A percentile compares a stretch with the other conserved stretches of the same genome.
Evolutionary conservation across 495 filamentous ascomycete genomes (phyloP).

Genomic region (Podospora sp.): DNA sequence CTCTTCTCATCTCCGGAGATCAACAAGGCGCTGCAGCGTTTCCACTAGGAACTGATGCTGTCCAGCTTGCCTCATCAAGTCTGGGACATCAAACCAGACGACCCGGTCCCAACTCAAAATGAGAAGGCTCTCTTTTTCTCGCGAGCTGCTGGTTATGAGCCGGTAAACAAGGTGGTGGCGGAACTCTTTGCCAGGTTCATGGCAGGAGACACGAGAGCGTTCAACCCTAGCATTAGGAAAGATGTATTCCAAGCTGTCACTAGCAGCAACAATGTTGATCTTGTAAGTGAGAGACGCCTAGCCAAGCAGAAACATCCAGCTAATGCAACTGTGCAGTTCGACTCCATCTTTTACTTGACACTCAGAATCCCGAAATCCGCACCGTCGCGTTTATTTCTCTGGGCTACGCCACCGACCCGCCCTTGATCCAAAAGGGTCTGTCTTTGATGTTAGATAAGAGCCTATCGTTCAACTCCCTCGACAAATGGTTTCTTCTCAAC

Average conservation of each 20-base stretch:
- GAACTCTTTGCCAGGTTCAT: neutral
- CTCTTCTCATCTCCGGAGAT: neutral
- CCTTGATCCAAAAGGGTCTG: neutral
- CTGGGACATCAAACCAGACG: neutral
- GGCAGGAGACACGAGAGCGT: neutral
- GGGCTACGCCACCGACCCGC: neutral
- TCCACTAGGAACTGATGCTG: neutral
- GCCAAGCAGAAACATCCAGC: too few species aligned
- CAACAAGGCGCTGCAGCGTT: neutral
- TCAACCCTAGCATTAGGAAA: neutral
- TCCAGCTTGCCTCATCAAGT: neutral
- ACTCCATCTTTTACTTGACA: neutral
- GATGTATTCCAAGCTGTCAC: neutral
- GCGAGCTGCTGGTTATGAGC: neutral
- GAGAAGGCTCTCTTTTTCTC: neutral
- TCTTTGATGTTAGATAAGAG: neutral
- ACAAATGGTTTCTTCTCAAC: constrained; percentile 1
- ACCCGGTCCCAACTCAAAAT: neutral
- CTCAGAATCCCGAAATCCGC: neutral
- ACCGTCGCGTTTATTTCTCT: neutral
- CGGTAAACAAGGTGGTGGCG: neutral
- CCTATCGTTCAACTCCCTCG: neutral
- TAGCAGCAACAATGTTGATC: neutral
- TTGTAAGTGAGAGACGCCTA: too few species aligned
- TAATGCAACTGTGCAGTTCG: neutral